Evolutionary conservation across 176 grass and related monocot genomes (phyloP).

Genomic region (Carex myosuroides): DNA sequence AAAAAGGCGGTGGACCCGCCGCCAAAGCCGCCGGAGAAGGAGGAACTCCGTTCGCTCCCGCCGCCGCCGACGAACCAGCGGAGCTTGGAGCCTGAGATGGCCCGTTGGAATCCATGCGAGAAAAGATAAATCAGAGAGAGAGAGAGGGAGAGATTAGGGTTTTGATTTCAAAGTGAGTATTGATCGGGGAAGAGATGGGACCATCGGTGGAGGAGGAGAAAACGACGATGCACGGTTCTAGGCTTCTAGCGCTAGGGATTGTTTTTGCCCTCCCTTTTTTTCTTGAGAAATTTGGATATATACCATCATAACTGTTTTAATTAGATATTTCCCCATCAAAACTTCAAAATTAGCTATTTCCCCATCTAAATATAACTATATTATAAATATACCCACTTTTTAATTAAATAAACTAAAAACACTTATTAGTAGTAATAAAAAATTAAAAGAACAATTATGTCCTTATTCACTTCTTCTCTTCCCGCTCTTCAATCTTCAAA

Average conservation of each 20-base stretch:
- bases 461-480: no score
- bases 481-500: no score
- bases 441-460: no score
- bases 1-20: conserved; percentile 57
- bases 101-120: conserved; percentile 6
- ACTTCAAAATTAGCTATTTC: no score
- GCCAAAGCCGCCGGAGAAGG: background rate
- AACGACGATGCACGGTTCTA: background rate
- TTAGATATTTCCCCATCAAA: no score
- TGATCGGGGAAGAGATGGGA: background rate
- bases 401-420: no score
- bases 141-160: background rate
- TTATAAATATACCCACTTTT: no score
- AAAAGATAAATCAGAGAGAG: background rate
- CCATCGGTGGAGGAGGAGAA: background rate
- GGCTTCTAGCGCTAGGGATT: background rate
- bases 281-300: no score
- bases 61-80: conserved; percentile 1
- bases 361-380: no score
- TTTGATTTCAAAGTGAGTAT: background rate
- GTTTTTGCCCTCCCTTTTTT: background rate
- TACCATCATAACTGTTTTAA: no score
- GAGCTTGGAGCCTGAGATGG: conserved; percentile 1
- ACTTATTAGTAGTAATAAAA: no score
- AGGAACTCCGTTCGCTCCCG: conserved; percentile 10